Conservation (phyloP, 2,329 filamentous ascomycete genomes). For the Xylaria sp. region DNA sequence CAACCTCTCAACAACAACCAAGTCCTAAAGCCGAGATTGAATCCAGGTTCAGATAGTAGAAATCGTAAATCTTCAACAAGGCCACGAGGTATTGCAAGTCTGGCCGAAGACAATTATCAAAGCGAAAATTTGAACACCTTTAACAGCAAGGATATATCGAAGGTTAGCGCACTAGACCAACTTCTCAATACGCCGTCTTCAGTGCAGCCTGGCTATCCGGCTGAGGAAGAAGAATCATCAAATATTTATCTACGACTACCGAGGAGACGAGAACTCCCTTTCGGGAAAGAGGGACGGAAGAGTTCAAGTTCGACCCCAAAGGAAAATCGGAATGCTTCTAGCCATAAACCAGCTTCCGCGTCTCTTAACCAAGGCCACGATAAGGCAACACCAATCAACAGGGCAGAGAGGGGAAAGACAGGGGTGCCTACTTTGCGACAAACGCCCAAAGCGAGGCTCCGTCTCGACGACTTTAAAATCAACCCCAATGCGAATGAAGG, state of each 20-base stretch:
- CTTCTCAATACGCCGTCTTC: conserved; percentile 42
- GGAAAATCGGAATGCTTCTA: conserved; percentile 23
- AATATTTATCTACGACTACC: conserved; percentile 48
- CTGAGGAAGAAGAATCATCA: conserved; percentile 22
- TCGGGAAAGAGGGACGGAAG: conserved; percentile 45
- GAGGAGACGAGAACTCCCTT: conserved; percentile 56
- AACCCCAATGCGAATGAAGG: conserved; percentile 79
- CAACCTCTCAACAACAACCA: conserved; percentile 18
- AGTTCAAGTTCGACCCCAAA: conserved; percentile 25
- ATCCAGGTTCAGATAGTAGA: conserved; percentile 8
- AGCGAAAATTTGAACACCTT: conserved; percentile 16
- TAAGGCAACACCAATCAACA: conserved; percentile 38
- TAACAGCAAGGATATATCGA: conserved; percentile 12
- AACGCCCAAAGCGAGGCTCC: conserved; percentile 66
- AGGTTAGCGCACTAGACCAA: conserved; percentile 35
- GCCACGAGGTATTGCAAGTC: conserved; percentile 37
- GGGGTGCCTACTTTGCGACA: conserved; percentile 61
- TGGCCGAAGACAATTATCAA: conserved; percentile 44
- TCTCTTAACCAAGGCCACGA: conserved; percentile 28
- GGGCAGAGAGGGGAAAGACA: conserved; percentile 35
- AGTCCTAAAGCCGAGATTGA: conserved; percentile 13
- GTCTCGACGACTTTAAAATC: conserved; percentile 80
- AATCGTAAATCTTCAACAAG: conserved; percentile 19
- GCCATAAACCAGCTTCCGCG: conserved; percentile 17
- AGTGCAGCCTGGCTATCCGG: conserved; percentile 9